Conservation (phyloP, 1,284 basidiomycete species). For the Cryptococcus jaspeensis region DNA sequence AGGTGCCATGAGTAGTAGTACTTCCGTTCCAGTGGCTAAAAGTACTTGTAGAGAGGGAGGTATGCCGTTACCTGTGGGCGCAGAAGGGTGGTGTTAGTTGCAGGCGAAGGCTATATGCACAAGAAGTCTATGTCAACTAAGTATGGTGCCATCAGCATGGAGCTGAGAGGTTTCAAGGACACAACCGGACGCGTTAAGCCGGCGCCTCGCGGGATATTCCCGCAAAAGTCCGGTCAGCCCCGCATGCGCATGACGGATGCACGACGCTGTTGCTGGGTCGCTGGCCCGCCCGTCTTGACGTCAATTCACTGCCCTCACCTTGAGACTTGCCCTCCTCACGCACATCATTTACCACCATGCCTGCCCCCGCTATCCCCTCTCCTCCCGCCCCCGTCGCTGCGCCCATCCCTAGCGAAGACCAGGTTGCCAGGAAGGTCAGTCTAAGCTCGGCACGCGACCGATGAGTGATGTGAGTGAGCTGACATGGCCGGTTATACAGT, state of each 20-base stretch:
- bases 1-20: too few species aligned
- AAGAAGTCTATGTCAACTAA: too few species aligned
- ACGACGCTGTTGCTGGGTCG: background rate
- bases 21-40: too few species aligned
- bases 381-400: slow-evolving; percentile 51
- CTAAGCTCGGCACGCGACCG: background rate
- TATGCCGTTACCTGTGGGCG: too few species aligned
- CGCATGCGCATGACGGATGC: too few species aligned
- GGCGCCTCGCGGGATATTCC: too few species aligned
- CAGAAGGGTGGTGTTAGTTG: too few species aligned
- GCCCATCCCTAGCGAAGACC: slow-evolving; percentile 77
- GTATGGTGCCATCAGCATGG: too few species aligned
- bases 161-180: too few species aligned
- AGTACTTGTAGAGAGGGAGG: too few species aligned
- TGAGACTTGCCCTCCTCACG: background rate
- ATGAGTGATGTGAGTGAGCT: background rate
- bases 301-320: background rate
- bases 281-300: background rate
- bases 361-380: slow-evolving; percentile 21
- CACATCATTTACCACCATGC: slow-evolving; percentile 17
- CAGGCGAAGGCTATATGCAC: too few species aligned
- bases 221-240: background rate
- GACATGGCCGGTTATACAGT: slow-evolving; percentile 55
- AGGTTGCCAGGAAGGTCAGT: slow-evolving; percentile 77
- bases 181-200: too few species aligned